Conservation (phyloP, 139 green algal genomes). For the Coelastrella sp. region DNA sequence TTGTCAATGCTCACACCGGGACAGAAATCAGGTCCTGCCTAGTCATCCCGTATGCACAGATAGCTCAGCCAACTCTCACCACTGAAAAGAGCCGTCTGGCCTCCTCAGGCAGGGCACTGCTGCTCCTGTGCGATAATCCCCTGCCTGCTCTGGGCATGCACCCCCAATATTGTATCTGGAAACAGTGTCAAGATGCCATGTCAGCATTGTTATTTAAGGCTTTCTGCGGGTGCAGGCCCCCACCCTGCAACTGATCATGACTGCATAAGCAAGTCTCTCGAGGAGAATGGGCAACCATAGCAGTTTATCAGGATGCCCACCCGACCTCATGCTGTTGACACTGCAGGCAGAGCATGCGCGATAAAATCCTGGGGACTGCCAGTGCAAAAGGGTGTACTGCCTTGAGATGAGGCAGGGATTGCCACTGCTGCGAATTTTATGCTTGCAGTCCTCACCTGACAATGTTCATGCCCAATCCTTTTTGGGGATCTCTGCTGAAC, state of each 20-base stretch:
- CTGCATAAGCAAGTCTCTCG: too few species aligned
- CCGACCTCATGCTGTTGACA: too few species aligned
- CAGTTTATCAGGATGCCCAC: too few species aligned
- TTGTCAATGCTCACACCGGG: not conserved
- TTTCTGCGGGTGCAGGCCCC: too few species aligned
- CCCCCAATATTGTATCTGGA: conserved; percentile 32
- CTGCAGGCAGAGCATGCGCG: too few species aligned
- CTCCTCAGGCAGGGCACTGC: not conserved
- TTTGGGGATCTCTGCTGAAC: not conserved
- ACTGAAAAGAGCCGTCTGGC: not conserved
- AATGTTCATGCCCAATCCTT: conserved; percentile 33
- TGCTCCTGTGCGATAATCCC: conserved; percentile 14
- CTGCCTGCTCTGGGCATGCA: not conserved
- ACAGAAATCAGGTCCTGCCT: not conserved
- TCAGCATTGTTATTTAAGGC: too few species aligned
- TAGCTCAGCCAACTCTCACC: not conserved
- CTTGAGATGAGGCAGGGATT: not conserved
- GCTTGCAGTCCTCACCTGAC: not conserved
- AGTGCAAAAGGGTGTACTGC: not conserved
- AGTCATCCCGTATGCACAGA: not conserved
- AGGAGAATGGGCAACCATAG: too few species aligned
- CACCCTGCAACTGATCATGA: too few species aligned
- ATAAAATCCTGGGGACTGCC: too few species aligned
- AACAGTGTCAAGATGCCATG: too few species aligned
- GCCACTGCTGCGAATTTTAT: not conserved